These are phyloP conservation scores for Globisporangium sylvaticum DNA, from an alignment of 352 stramenopile species.

Conservation along the genomic window DNA sequence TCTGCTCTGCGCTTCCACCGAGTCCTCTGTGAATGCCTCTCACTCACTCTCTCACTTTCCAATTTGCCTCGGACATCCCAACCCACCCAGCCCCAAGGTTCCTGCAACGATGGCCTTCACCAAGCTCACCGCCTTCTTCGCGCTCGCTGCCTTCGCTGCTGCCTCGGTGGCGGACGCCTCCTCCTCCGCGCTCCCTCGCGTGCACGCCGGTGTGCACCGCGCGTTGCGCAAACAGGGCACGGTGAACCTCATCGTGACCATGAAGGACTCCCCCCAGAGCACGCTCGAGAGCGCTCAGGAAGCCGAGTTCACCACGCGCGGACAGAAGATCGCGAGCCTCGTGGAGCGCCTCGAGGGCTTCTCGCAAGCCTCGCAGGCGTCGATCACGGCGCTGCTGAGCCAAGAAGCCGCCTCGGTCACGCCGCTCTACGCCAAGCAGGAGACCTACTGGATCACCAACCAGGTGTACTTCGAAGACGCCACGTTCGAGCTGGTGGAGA, in stretches of 20 bases:
- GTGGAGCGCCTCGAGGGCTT: slow-evolving; percentile 13
- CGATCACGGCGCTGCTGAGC: slow-evolving; percentile 2
- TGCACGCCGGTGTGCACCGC: slow-evolving; percentile 20
- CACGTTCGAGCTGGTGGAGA: slow-evolving; percentile 16
- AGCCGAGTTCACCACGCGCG: slow-evolving; percentile 11
- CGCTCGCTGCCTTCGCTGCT: neutral
- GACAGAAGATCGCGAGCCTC: slow-evolving; percentile 12
- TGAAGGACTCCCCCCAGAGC: slow-evolving; percentile 15
- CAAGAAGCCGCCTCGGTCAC: neutral
- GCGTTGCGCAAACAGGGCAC: slow-evolving; percentile 19
- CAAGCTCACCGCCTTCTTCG: neutral
- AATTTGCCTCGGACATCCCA: neutral
- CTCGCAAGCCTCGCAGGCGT: neutral
- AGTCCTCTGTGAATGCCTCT: neutral
- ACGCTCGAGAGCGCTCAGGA: slow-evolving; percentile 17
- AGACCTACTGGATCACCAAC: slow-evolving; percentile 21
- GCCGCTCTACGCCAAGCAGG: slow-evolving; percentile 8
- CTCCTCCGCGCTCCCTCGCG: neutral
- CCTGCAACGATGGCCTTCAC: neutral
- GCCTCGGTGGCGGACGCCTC: neutral
- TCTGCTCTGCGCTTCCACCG: no score
- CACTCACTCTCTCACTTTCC: neutral
- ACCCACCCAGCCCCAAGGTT: neutral
- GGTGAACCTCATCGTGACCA: slow-evolving; percentile 31
- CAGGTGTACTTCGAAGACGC: slow-evolving; percentile 17